Evolutionary conservation across 208 protist genomes (phyloP).

Genomic region (Endotrypanum monterogeii): DNA sequence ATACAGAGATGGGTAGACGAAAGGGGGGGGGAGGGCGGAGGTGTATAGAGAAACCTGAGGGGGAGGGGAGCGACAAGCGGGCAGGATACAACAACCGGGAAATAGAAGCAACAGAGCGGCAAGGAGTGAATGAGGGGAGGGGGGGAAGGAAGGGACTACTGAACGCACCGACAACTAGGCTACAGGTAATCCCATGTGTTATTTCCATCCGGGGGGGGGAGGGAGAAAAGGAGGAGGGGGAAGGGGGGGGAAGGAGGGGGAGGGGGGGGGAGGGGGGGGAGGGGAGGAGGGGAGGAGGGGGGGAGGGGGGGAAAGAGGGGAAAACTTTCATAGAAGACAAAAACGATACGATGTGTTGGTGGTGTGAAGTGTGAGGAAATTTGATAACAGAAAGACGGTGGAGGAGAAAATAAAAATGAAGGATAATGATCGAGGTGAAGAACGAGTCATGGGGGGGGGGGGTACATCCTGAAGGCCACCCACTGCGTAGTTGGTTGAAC

Average conservation of each 20-base stretch:
- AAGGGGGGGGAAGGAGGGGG: background rate
- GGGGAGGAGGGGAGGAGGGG: background rate
- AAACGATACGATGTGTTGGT: background rate
- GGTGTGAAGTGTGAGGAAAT: background rate
- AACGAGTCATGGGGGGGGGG: too few relatives aligned
- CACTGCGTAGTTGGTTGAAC: too few relatives aligned
- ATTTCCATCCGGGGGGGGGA: background rate
- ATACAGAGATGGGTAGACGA: background rate
- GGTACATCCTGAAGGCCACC: too few relatives aligned
- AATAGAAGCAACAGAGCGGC: background rate
- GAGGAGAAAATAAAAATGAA: too few relatives aligned
- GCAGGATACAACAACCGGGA: background rate
- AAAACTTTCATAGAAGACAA: background rate
- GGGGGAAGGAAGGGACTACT: background rate
- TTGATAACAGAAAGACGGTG: too few relatives aligned
- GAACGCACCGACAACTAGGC: slow-evolving; percentile 1
- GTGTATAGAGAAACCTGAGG: background rate
- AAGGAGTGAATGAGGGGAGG: too few relatives aligned
- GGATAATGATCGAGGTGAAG: too few relatives aligned
- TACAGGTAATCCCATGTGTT: background rate
- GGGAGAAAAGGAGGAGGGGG: background rate
- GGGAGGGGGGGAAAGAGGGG: background rate
- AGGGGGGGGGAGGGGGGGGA: too few relatives aligned
- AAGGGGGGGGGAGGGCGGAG: background rate
- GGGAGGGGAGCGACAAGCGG: background rate